Conservation (phyloP, 352 stramenopile genomes). For the Phytophthora uliginosa region DNA sequence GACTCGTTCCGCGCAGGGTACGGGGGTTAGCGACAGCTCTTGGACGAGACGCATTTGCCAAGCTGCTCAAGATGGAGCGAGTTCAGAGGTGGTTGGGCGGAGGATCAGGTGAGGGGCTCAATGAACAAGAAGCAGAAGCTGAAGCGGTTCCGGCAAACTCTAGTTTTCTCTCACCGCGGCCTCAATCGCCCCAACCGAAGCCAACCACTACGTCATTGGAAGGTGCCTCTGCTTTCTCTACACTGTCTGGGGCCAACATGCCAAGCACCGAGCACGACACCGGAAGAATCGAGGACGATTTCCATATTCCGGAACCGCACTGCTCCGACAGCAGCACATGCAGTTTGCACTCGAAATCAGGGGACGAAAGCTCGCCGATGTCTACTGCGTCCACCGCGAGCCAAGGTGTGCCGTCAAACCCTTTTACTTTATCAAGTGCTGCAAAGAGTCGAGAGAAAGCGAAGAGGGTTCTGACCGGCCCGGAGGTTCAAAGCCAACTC, state of each 20-base stretch:
- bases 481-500: neutral
- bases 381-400: neutral
- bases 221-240: neutral
- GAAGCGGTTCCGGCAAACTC: neutral
- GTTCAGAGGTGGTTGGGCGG: constrained; percentile 20
- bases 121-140: neutral
- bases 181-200: too few relatives aligned
- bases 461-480: neutral
- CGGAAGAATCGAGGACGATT: constrained; percentile 11
- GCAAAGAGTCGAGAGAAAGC: neutral
- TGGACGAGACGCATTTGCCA: constrained; percentile 23
- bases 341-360: constrained; percentile 8
- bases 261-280: constrained; percentile 3
- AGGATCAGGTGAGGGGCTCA: neutral
- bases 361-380: constrained; percentile 1
- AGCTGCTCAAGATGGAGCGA: constrained; percentile 31
- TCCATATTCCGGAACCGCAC: neutral
- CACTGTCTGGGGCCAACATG: neutral
- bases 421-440: neutral
- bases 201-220: neutral
- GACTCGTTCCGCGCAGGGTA: constrained; percentile 1
- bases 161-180: constrained; percentile 17
- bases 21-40: constrained; percentile 8
- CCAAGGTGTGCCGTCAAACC: neutral
- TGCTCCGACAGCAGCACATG: constrained; percentile 22